A percentile compares a stretch with the other conserved stretches of the same genome.
These are phyloP conservation scores for Mortierella hygrophila DNA, from an alignment of 192 early-diverging fungal species.

Conservation along the genomic window DNA sequence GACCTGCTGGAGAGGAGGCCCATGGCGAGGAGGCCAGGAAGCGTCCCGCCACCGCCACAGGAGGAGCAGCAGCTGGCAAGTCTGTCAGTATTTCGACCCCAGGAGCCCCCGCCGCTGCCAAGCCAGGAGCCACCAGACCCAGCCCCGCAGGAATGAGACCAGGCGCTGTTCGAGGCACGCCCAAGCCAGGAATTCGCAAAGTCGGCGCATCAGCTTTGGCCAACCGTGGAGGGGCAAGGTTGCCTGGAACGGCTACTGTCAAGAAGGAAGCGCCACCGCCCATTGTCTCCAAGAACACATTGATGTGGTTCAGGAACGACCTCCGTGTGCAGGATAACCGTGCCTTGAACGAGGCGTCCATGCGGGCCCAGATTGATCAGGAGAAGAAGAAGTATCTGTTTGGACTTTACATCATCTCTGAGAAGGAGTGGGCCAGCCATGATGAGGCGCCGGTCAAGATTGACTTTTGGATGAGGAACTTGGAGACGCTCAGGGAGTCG, in stretches of 20 bases:
- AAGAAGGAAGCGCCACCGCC: constrained; percentile 52
- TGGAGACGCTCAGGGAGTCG: constrained; percentile 50
- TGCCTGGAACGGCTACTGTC: constrained; percentile 5
- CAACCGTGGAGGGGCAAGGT: constrained; percentile 16
- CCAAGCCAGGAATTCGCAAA: constrained; percentile 49
- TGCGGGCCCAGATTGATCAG: constrained; percentile 12
- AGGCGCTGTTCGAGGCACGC: constrained; percentile 38
- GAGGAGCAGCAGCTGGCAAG: constrained; percentile 16
- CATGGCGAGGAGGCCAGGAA: constrained; percentile 28
- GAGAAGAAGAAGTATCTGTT: constrained; percentile 38
- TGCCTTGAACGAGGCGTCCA: constrained; percentile 47
- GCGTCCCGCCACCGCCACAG: constrained; percentile 8
- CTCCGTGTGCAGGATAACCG: constrained; percentile 61
- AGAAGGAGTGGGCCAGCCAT: constrained; percentile 66
- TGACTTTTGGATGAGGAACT: constrained; percentile 65
- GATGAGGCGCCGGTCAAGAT: constrained; percentile 65
- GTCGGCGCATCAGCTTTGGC: constrained; percentile 33
- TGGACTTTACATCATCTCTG: constrained; percentile 66
- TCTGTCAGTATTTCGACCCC: constrained; percentile 35
- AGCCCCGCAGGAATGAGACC: constrained; percentile 22
- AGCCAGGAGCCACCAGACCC: constrained; percentile 3
- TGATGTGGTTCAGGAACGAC: constrained; percentile 68
- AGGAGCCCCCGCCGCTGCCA: constrained; percentile 12
- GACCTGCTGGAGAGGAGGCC: constrained; percentile 41
- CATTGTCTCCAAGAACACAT: constrained; percentile 42